Base-by-base conservation (phyloP, 495 filamentous ascomycete species). In the Collariella sp. region DNA sequence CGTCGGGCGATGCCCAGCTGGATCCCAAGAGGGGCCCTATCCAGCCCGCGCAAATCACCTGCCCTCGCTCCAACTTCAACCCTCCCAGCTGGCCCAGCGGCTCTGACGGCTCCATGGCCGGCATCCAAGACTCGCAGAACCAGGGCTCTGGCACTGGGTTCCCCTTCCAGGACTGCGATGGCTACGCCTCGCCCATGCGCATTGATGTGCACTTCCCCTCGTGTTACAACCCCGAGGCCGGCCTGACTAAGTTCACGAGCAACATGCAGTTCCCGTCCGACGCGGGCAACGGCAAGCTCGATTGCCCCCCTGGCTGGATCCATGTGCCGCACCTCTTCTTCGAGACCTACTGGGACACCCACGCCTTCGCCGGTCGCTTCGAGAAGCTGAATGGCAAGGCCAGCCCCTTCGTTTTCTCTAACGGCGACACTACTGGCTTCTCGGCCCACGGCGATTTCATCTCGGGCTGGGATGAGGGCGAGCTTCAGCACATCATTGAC, bases 391-490 rank as follows among this genome's bases (percentile, higher is more conserved):
- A 76, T 56, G 74, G 72, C 55, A 75, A 76, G 63, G 76, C 77
- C 39, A 71, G 70, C 58, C 85, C 84, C 29, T 87, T 86, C 64
- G 82, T 88, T 50, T 78, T 79, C 56, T 71, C 82, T 52, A 83
- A 78, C 64, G 80, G 80, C 23, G 80, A 83, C 43, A 67, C 67
- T 24, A 80, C 78, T n/a, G 78, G 78, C 44, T 80, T 69, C 64
- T 72, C 70, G 29, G 76, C 78, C 45, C 85, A 88, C 67, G 83
- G 76, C 33, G 85, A 88, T 67, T 88, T 88, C 67, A 70, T 89
- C 41, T 79, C 85, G 43, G 86, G 83, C 26, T 90, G 86, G 86
- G 79, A 89, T 56, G 64, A 73, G 46, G 56, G 68, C 5, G 70
- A 76, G 48, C 79, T 89, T 18, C 77, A 86, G 63, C 70, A 74